These are phyloP conservation scores for Talaromyces liani DNA, from an alignment of 495 filamentous ascomycete species.

Conservation along the genomic window DNA sequence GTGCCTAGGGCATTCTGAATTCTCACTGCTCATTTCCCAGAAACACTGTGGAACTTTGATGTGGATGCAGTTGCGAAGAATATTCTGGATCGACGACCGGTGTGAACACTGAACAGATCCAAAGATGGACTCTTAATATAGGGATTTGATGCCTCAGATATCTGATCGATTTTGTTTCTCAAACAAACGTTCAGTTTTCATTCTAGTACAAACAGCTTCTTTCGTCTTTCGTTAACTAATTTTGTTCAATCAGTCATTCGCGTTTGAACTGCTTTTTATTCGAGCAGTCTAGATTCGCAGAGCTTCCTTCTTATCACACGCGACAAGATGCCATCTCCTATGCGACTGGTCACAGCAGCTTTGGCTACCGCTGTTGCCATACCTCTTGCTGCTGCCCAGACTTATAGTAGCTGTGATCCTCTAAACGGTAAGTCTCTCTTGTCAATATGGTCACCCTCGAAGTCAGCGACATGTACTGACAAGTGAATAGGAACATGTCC, in stretches of 20 bases:
- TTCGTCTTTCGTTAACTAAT: not conserved
- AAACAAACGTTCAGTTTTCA: not conserved
- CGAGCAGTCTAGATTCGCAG: not conserved
- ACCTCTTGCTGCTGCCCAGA: conserved; percentile 56
- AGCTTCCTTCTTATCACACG: not conserved
- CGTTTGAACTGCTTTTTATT: not conserved
- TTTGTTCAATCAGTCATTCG: not conserved
- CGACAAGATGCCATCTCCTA: not conserved
- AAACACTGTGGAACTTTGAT: not conserved
- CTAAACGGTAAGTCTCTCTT: conserved; percentile 18
- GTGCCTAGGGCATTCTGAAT: not conserved
- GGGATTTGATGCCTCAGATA: not conserved
- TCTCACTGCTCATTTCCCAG: not conserved
- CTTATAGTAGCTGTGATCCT: conserved; percentile 69
- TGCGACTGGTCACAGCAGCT: not conserved
- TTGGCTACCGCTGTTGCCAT: not conserved
- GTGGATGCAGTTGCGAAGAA: not conserved
- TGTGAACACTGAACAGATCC: not conserved
- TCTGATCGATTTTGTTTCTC: not conserved
- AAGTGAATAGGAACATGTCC: conserved; percentile 43
- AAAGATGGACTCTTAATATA: not conserved
- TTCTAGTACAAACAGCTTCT: not conserved
- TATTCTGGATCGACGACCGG: not conserved
- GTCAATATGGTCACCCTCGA: not conserved
- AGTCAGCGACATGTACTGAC: not conserved